Evolutionary conservation across 192 early-diverging fungal genomes (phyloP).

Genomic region (Jimgerdemannia flammicorona): DNA sequence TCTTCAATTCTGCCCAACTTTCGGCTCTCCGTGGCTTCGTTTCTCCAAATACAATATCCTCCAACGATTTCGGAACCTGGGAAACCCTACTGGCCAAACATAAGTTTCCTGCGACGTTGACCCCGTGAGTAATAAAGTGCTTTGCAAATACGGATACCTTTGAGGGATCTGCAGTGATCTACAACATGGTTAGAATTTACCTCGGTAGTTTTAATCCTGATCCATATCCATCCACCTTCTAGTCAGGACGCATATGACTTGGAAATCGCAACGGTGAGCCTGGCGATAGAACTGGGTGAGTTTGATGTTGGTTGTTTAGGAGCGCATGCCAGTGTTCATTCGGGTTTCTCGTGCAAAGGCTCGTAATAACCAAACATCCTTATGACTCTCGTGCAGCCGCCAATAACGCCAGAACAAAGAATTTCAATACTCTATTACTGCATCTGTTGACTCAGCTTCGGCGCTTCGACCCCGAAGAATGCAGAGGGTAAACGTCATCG

Average conservation of each 20-base stretch:
- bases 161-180: no score
- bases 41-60: not conserved
- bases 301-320: not conserved
- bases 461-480: slow-evolving; percentile 37
- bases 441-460: slow-evolving; percentile 58
- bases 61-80: not conserved
- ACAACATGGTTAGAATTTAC: no score
- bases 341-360: no score
- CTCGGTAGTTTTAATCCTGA: not conserved
- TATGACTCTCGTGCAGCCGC: slow-evolving; percentile 32
- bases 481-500: slow-evolving; percentile 25
- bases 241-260: slow-evolving; percentile 66
- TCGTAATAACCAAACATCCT: no score
- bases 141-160: no score
- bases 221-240: not conserved
- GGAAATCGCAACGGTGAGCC: slow-evolving; percentile 60
- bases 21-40: not conserved
- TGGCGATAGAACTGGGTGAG: slow-evolving; percentile 61
- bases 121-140: not conserved
- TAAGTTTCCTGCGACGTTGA: not conserved
- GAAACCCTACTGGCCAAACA: not conserved
- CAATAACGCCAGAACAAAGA: slow-evolving; percentile 59
- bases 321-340: no score
- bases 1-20: not conserved
- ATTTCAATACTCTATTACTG: slow-evolving; percentile 62